phyloP scores from a whole-genome alignment of 306 rosid species.

The Prunus armeniaca region DNA sequence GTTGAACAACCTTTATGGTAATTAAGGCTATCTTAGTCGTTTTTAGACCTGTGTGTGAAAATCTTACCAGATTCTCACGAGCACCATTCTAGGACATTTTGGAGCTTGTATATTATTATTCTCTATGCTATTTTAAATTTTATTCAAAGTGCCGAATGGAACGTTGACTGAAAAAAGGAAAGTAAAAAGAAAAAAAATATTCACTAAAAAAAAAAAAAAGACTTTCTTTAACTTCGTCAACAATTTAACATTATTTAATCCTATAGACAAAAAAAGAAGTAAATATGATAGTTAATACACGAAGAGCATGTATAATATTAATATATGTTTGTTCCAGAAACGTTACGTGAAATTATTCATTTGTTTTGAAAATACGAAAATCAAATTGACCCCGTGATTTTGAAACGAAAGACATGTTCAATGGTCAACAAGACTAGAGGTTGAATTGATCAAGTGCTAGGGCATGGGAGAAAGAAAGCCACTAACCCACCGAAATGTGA shows the following conservation, averaged over 20 bases:
- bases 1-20: neutral
- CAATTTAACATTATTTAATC: neutral
- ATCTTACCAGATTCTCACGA: neutral
- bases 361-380: neutral
- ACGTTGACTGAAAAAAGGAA: neutral
- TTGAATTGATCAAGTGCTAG: neutral
- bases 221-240: neutral
- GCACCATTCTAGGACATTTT: neutral
- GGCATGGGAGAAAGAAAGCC: too few relatives aligned
- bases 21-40: neutral
- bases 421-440: neutral
- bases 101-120: neutral
- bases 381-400: neutral
- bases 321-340: neutral
- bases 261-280: neutral
- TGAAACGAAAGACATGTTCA: neutral
- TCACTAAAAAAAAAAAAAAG: neutral
- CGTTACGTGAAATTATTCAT: too few relatives aligned
- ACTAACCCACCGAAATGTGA: too few relatives aligned
- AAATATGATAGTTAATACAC: too few relatives aligned
- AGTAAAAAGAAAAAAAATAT: neutral
- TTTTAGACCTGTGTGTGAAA: neutral
- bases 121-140: neutral
- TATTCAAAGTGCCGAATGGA: neutral
- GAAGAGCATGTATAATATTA: neutral